These are phyloP conservation scores for Beauveria pseudobassiana DNA, from an alignment of 2,329 filamentous ascomycete species.

Conservation along the genomic window DNA sequence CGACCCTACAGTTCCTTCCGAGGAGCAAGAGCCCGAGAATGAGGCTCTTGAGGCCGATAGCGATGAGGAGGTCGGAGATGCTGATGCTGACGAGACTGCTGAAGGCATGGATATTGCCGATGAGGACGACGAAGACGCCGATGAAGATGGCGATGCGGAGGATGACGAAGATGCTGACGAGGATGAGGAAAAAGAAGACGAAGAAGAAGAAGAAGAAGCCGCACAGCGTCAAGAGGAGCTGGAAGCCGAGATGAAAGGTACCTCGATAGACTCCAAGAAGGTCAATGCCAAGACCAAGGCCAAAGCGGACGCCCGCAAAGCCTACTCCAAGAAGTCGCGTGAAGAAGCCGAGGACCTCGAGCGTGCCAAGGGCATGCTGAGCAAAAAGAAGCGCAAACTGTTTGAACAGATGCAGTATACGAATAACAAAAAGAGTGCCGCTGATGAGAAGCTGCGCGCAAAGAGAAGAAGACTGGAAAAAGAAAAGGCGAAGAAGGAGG, in stretches of 20 bases:
- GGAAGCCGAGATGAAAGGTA: conserved; percentile 82
- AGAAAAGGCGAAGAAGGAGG: conserved; percentile 38
- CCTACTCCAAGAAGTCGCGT: conserved; percentile 61
- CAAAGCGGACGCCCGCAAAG: conserved; percentile 64
- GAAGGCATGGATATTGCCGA: conserved; percentile 36
- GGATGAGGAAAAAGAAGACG: conserved; percentile 29
- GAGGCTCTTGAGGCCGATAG: conserved; percentile 68
- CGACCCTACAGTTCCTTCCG: conserved; percentile 78
- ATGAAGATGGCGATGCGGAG: conserved; percentile 36
- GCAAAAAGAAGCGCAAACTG: conserved; percentile 94
- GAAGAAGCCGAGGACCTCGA: conserved; percentile 83
- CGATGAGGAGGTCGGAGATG: conserved; percentile 39
- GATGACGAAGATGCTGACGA: conserved; percentile 35
- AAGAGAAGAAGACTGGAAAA: conserved; percentile 91
- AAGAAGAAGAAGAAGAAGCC: conserved; percentile 54
- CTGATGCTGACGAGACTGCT: conserved; percentile 32
- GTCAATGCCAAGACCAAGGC: conserved; percentile 46
- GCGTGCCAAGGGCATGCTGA: conserved; percentile 95
- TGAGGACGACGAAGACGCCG: conserved; percentile 37
- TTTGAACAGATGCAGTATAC: conserved; percentile 96
- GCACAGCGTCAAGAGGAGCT: conserved; percentile 79
- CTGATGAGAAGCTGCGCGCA: conserved; percentile 75
- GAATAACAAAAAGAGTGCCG: conserved; percentile 86
- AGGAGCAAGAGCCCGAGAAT: conserved; percentile 79
- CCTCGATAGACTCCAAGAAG: conserved; percentile 43